Evolutionary conservation across 139 green algal species (phyloP).

Genomic region (Gonium pectorale): DNA sequence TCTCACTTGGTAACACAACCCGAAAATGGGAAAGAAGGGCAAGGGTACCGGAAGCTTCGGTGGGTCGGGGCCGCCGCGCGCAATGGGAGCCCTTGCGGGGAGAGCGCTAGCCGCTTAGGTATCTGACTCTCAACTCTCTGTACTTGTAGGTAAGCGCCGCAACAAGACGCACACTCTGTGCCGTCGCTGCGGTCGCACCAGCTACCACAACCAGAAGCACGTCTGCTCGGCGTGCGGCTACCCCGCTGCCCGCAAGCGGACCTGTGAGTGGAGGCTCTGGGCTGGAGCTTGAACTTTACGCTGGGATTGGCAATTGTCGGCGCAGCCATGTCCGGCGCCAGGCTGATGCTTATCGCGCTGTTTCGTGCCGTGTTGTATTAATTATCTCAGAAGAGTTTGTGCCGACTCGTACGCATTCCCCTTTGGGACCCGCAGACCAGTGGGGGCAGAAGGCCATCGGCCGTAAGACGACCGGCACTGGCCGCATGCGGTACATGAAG

Average conservation of each 20-base stretch:
- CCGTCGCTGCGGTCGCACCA: constrained; percentile 84
- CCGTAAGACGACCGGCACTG: constrained; percentile 98
- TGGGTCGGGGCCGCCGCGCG: constrained; percentile 61
- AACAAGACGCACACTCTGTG: constrained; percentile 98
- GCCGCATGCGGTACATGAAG: constrained; percentile 96
- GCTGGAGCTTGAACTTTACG: neutral
- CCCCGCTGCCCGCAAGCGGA: constrained; percentile 92
- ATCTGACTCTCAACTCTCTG: neutral
- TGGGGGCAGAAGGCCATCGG: constrained; percentile 98
- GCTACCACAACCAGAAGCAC: constrained; percentile 96
- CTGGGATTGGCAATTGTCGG: constrained; percentile 15
- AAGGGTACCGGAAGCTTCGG: constrained; percentile 97
- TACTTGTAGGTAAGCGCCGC: constrained; percentile 84
- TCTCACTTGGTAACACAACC: neutral
- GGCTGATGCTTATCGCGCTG: neutral
- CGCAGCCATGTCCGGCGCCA: constrained; percentile 4
- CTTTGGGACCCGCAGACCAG: constrained; percentile 85
- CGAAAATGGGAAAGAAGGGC: constrained; percentile 90
- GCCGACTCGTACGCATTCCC: neutral
- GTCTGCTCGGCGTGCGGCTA: constrained; percentile 92
- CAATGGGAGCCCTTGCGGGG: no score
- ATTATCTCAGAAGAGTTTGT: no score
- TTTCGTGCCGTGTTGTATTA: no score
- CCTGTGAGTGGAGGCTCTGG: constrained; percentile 84
- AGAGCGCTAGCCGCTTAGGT: no score